These are phyloP conservation scores for Globisporangium carolinianum DNA, from an alignment of 352 stramenopile species.

Conservation along the genomic window DNA sequence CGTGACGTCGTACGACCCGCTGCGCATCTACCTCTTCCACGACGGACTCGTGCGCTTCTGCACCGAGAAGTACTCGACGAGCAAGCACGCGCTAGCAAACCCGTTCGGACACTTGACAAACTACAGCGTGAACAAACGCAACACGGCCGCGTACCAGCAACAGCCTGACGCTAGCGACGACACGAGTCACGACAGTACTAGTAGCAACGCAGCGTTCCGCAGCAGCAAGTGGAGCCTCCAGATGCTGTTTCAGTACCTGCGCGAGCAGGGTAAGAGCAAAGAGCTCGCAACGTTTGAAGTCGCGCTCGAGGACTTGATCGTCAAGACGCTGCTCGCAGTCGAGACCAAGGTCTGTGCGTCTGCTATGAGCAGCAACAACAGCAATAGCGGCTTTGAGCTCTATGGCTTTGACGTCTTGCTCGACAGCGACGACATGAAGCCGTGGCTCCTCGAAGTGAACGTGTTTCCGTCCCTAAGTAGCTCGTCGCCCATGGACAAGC, in stretches of 20 bases:
- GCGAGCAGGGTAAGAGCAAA: conserved; percentile 25
- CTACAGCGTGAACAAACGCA: conserved; percentile 91
- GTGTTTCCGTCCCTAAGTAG: conserved; percentile 86
- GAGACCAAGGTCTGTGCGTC: conserved; percentile 60
- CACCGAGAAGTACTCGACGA: conserved; percentile 71
- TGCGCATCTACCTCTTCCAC: conserved; percentile 81
- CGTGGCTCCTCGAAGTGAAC: conserved; percentile 90
- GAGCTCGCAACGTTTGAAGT: conserved; percentile 29
- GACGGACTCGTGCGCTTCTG: conserved; percentile 87
- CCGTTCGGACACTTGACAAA: conserved; percentile 89
- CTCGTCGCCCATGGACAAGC: conserved; percentile 80
- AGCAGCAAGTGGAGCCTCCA: conserved; percentile 84
- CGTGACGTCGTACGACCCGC: conserved; percentile 80
- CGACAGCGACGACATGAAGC: conserved; percentile 59
- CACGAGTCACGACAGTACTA: background rate
- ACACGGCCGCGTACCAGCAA: conserved; percentile 56
- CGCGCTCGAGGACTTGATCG: conserved; percentile 70
- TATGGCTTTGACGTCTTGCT: conserved; percentile 88
- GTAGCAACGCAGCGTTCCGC: conserved; percentile 4
- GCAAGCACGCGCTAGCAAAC: conserved; percentile 61
- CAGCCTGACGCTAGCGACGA: conserved; percentile 15
- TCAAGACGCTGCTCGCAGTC: conserved; percentile 88
- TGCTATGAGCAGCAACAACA: conserved; percentile 10
- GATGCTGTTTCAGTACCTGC: conserved; percentile 44
- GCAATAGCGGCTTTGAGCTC: conserved; percentile 72